Evolutionary conservation across 2,329 filamentous ascomycete genomes (phyloP), one percentile per base, ranked within the genome.

Genomic region (Cytospora chrysosperma): DNA sequence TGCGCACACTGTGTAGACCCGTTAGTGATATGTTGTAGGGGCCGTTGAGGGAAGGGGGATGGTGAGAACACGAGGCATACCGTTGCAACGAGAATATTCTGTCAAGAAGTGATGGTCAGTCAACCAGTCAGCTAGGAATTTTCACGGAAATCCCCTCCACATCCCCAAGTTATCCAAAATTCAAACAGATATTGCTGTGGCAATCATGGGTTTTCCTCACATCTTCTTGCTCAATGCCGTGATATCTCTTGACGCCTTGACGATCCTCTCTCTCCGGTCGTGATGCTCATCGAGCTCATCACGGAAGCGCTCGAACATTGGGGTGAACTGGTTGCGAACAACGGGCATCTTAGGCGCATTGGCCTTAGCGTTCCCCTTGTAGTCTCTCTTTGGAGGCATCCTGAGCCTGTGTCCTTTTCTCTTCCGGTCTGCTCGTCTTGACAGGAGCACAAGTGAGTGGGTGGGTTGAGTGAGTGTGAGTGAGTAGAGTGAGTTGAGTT

Each of bases 191-290:
- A 53, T 19, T 32, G 56, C 17, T 10, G 37, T 19, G 27, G 15
- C n/a, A 30, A 24, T 15, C n/a, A 34, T 19, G 17, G 40, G 19
- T 37, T 37, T 32, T 34, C 69, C 82, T 78, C 77, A 96, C 93
- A 98, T 96, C 79, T 98, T 99, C 82, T 99, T 99, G 77, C 92
- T 97, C 60, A 93, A 81, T 0, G 92, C 93, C 8, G 95, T 99
- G 64, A 99, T 91, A 75, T 99, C 95, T 67, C 94, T 83, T 10
- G 92, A 96, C 2, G 88, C 89, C 79, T 98, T 99, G 72, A 96
- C 91, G 69, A 97, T 87, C 59, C 90, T 86, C 78, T 97, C 93
- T 62, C 93, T 85, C 19, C 95, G 88, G 76, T 98, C 95, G 75
- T 99, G 92, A 74, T 98, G 94, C 77, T 95, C 87, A 72, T 99